Evolutionary conservation across 1,284 basidiomycete genomes (phyloP).

Genomic region (Moesziomyces parantarcticus): DNA sequence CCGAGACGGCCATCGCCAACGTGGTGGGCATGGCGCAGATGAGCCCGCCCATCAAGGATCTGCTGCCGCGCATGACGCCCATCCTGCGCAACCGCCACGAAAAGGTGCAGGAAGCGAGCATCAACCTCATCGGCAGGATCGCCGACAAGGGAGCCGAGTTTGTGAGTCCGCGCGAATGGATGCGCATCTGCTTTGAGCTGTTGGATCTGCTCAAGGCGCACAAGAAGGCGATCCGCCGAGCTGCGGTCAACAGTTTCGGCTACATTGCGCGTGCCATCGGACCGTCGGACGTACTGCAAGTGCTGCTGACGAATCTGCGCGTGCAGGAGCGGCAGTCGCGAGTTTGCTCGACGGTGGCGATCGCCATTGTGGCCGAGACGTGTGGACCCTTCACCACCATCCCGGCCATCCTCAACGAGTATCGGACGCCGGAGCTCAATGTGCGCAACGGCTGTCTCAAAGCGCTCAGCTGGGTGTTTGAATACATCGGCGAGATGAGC

Average conservation of each 20-base stretch:
- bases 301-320: slow-evolving; percentile 93
- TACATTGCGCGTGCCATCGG: slow-evolving; percentile 99
- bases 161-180: slow-evolving; percentile 98
- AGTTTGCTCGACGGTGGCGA: slow-evolving; percentile 98
- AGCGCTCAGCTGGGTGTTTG: slow-evolving; percentile 96
- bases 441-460: slow-evolving; percentile 99
- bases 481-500: slow-evolving; percentile 99
- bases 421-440: slow-evolving; percentile 93
- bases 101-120: slow-evolving; percentile 99
- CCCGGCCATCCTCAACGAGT: slow-evolving; percentile 98
- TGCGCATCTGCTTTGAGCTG: slow-evolving; percentile 99
- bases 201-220: slow-evolving; percentile 97
- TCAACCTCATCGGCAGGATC: slow-evolving; percentile 99
- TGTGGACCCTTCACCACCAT: slow-evolving; percentile 99
- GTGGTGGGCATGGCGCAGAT: slow-evolving; percentile 99
- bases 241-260: slow-evolving; percentile 98
- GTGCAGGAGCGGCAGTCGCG: slow-evolving; percentile 99
- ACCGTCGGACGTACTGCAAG: slow-evolving; percentile 96
- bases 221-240: slow-evolving; percentile 98
- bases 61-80: slow-evolving; percentile 97
- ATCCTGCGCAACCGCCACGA: slow-evolving; percentile 98
- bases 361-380: slow-evolving; percentile 84
- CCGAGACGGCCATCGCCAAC: slow-evolving; percentile 97
- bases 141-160: slow-evolving; percentile 99
- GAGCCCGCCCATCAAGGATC: slow-evolving; percentile 99